Base-by-base conservation (phyloP, 1,284 basidiomycete genomes). In the Polyporus tsugae region DNA sequence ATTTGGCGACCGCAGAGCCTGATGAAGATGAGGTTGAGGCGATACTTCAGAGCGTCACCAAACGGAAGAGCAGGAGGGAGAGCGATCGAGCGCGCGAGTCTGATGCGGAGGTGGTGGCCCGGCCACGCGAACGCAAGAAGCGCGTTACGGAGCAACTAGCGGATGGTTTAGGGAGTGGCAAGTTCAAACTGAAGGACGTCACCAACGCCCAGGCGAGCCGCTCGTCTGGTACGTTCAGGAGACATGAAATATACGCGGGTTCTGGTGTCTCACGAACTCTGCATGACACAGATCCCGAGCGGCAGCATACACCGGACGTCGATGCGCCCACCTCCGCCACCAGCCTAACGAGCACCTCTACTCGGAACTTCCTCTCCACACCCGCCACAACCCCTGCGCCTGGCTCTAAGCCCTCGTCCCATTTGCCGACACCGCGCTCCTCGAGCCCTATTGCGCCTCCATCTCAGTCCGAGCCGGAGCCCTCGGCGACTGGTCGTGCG, bases 181-280 rank as follows among this genome's bases (percentile, higher is more conserved):
- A 87, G 74, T 79, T 80, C 62, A 87, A 83, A 76, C 78, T 91
- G 65, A 89, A 89, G 80, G 90, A 91, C 75, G 87, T 91, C 72
- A 90, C 89, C 36, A 91, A 91, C 77, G 85, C 87, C 11, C 82
- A 81, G 36, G 79, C 78, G 71, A 78, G 76, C 60, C 82, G 79
- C n/a, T n/a, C n/a, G n/a, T n/a, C n/a, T n/a, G n/a, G n/a, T n/a
- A n/a, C n/a, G n/a, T n/a, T n/a, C n/a, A n/a, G n/a, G n/a, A n/a
- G n/a, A n/a, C n/a, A n/a, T n/a, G n/a, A n/a, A n/a, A n/a, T n/a
- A n/a, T n/a, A n/a, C n/a, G n/a, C n/a, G n/a, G n/a, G n/a, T n/a
- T n/a, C n/a, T n/a, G n/a, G n/a, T n/a, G n/a, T n/a, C n/a, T n/a
- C n/a, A n/a, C n/a, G n/a, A n/a, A n/a, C n/a, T n/a, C n/a, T n/a